Percentiles rank a stretch among this genome's conserved stretches.
Conservation (phyloP, 2,329 filamentous ascomycete genomes). For the Cryphonectria carpinicola region DNA sequence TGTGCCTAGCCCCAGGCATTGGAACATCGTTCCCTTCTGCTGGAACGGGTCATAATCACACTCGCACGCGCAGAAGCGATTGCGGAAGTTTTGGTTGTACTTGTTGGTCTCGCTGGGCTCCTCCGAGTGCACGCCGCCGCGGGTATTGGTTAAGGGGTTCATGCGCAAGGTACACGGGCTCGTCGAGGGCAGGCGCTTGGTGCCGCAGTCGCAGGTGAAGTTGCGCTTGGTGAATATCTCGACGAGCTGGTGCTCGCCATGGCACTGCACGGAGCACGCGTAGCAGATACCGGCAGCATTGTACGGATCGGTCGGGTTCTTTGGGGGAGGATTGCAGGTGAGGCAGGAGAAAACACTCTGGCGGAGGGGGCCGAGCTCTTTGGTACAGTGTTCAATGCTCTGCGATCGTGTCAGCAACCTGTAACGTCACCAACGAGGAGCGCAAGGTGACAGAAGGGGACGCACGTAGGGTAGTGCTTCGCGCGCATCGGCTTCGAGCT, state of each 20-base stretch:
- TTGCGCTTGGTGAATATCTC: constrained; percentile 96
- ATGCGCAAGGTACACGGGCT: constrained; percentile 77
- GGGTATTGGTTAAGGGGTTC: constrained; percentile 72
- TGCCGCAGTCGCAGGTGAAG: constrained; percentile 96
- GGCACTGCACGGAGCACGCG: constrained; percentile 93
- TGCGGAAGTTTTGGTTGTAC: constrained; percentile 96
- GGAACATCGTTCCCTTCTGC: constrained; percentile 98
- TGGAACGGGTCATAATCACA: constrained; percentile 86
- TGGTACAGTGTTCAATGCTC: constrained; percentile 94
- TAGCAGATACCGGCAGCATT: constrained; percentile 88
- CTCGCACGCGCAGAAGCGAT: constrained; percentile 87
- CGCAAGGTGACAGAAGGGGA: constrained; percentile 2
- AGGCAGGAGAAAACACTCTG: constrained; percentile 92
- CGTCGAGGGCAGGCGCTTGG: constrained; percentile 71
- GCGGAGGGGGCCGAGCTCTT: constrained; percentile 82
- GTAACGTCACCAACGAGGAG: background rate
- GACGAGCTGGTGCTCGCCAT: constrained; percentile 91
- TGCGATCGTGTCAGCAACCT: constrained; percentile 42
- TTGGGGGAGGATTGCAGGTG: constrained; percentile 85
- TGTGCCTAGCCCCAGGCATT: constrained; percentile 85
- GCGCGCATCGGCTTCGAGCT: constrained; percentile 90
- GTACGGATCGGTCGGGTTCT: constrained; percentile 64
- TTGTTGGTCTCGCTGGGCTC: constrained; percentile 73
- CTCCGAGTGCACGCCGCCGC: constrained; percentile 78
- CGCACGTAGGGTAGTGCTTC: constrained; percentile 91